Base-by-base conservation (phyloP, 352 stramenopile genomes). In the Phytophthora pini region DNA sequence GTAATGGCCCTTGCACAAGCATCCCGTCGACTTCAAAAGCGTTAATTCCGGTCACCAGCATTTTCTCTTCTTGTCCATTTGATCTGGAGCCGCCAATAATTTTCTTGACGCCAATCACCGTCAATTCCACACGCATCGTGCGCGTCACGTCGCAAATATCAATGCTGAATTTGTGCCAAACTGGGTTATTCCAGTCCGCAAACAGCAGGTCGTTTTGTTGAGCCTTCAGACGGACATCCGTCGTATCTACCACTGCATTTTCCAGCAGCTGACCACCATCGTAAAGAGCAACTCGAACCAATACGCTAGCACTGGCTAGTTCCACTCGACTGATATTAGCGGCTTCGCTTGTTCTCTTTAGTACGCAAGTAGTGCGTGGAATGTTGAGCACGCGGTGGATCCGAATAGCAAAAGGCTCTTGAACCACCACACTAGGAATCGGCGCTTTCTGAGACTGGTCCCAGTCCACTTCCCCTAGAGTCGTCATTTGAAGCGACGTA, bases 311-410 rank as follows among this genome's bases (percentile, higher is more conserved):
- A n/a, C 74, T 85, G n/a, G 69, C 68, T 9, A 92, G 65, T 5
- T 75, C 71, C 5, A 79, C 63, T 24, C 58, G 65, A 22, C 76
- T 77, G 15, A 90, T 29, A 5, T 68, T 76, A 0, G 83, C 74
- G 22, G 88, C 81, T 56, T 93, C 81, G 32, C 76, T 88, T 3
- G 82, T 80, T 40, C 83, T 75, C 52, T 88, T 91, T 6, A 74
- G 61, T 6, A 80, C 61, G 41, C 76, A 88, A 0, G 84, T 93
- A 12, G 63, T 76, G 5, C 83, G 83, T 7, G 86, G 85, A 46
- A 94, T 94, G 65, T 94, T 94, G 20, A 92, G 53, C 8, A 94
- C 79, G 2, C 83, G 86, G 29, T 79, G 72, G 54, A 94, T 80
- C 36, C 79, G 79, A 52, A 94, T 82, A 5, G 68, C 43, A 47